Conservation (phyloP, 2,329 filamentous ascomycete species). For the Microcera coccophila region DNA sequence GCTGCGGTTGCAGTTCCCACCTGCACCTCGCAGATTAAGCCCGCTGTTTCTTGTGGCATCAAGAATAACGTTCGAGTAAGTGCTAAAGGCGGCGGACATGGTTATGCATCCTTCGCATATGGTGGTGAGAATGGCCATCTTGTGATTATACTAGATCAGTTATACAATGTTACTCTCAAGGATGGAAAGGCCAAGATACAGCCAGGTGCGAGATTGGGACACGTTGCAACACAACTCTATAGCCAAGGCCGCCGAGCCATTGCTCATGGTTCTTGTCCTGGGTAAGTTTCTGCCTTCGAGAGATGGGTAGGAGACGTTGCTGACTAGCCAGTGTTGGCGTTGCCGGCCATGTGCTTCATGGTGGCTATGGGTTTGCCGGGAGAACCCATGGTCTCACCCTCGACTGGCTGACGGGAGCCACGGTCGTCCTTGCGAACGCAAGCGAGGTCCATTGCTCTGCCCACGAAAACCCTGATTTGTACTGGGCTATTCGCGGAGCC, state of each 20-base stretch:
- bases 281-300: conserved; percentile 35
- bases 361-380: conserved; percentile 31
- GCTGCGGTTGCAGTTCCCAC: conserved; percentile 30
- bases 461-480: conserved; percentile 24
- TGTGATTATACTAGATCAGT: conserved; percentile 38
- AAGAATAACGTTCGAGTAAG: conserved; percentile 44
- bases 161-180: conserved; percentile 31
- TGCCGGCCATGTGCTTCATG: conserved; percentile 27
- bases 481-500: conserved; percentile 30
- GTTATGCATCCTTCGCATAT: conserved; percentile 48
- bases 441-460: conserved; percentile 20
- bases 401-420: conserved; percentile 28
- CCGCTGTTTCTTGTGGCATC: conserved; percentile 44
- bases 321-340: conserved; percentile 26
- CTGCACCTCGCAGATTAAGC: conserved; percentile 38
- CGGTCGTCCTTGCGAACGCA: conserved; percentile 28
- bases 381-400: conserved; percentile 27
- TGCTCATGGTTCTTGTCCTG: conserved; percentile 51
- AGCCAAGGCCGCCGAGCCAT: conserved; percentile 39
- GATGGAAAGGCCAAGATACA: conserved; percentile 25
- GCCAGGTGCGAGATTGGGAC: conserved; percentile 48
- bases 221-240: conserved; percentile 40
- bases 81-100: conserved; percentile 50
- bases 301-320: rapidly evolving
- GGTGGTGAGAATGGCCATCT: conserved; percentile 40